phyloP scores from a whole-genome alignment of 2,329 filamentous ascomycete species.

The Aspergillaceae sp. region DNA sequence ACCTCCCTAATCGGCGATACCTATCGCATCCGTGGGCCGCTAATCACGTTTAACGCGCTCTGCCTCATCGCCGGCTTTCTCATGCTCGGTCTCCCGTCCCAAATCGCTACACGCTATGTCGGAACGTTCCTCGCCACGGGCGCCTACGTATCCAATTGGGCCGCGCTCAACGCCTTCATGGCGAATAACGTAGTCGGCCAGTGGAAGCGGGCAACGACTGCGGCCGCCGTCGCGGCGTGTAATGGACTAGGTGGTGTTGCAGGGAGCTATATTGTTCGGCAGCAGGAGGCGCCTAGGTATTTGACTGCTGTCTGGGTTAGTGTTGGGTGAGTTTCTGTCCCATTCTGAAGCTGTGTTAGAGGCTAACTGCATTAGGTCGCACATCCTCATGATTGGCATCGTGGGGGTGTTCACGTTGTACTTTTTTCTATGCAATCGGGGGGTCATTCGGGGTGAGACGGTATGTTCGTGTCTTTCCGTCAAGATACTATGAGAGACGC shows the following conservation, averaged over 20 bases:
- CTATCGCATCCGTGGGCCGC: constrained; percentile 51
- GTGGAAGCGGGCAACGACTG: constrained; percentile 57
- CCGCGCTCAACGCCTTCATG: constrained; percentile 55
- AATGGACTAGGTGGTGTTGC: constrained; percentile 58
- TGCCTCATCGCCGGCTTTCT: constrained; percentile 56
- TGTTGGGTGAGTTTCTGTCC: constrained; percentile 39
- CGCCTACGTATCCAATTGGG: constrained; percentile 62
- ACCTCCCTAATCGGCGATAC: constrained; percentile 56
- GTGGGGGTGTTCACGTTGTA: constrained; percentile 45
- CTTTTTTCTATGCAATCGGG: constrained; percentile 39
- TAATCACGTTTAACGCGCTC: constrained; percentile 57
- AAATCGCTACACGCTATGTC: constrained; percentile 55
- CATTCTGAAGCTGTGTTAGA: constrained; percentile 32
- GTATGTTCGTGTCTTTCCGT: constrained; percentile 12
- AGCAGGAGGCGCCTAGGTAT: constrained; percentile 54
- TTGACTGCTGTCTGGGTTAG: constrained; percentile 59
- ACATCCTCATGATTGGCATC: constrained; percentile 50
- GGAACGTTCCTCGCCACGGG: constrained; percentile 60
- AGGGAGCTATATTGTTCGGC: constrained; percentile 57
- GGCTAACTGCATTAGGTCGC: constrained; percentile 33
- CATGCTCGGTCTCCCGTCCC: constrained; percentile 53
- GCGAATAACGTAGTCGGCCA: constrained; percentile 56
- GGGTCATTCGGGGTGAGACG: constrained; percentile 41
- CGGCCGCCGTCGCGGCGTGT: constrained; percentile 51
- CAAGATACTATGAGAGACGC: too few relatives aligned